A percentile compares a stretch with the other conserved stretches of the same genome.
These are phyloP conservation scores for Paraleonurus japonicus DNA, from an alignment of 257 asterid species.

Conservation along the genomic window DNA sequence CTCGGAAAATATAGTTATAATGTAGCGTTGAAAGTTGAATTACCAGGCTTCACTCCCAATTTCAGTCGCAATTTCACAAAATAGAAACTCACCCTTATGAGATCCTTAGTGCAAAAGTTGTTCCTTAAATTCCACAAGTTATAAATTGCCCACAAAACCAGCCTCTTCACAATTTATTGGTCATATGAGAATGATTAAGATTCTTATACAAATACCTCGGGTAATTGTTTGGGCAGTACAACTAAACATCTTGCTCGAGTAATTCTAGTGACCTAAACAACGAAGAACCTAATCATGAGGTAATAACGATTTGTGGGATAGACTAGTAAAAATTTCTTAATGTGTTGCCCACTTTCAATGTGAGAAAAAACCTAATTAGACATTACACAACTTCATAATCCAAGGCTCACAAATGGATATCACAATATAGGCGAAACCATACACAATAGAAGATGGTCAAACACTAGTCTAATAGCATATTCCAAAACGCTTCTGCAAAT, in stretches of 20 bases:
- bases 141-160: neutral
- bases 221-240: neutral
- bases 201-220: neutral
- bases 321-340: neutral
- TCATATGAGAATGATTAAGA: neutral
- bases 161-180: neutral
- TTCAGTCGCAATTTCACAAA: neutral
- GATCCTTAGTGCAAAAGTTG: neutral
- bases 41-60: neutral
- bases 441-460: neutral
- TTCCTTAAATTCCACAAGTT: neutral
- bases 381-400: neutral
- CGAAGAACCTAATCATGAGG: neutral
- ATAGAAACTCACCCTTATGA: neutral
- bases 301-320: neutral
- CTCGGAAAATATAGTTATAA: neutral
- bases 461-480: neutral
- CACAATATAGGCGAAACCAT: neutral
- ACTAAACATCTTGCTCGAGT: neutral
- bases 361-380: neutral
- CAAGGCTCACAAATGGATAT: slow-evolving; percentile 1
- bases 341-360: neutral
- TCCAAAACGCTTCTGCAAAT: neutral
- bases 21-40: neutral
- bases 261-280: neutral